phyloP scores from a whole-genome alignment of 2,329 filamentous ascomycete species.

The Fusarium siculi region DNA sequence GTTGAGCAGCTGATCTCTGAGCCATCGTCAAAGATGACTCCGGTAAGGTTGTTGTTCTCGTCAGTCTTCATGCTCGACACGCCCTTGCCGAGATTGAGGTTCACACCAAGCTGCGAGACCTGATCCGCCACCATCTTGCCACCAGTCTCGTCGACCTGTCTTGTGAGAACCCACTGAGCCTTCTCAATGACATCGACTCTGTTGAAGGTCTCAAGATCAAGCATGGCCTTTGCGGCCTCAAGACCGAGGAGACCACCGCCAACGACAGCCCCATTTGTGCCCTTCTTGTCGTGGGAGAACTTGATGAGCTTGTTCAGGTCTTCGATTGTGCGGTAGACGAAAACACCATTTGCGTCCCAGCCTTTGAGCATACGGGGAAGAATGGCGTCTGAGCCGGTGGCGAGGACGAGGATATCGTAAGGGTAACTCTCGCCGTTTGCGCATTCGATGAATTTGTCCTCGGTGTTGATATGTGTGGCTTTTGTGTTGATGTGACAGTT shows the following conservation, averaged over 20 bases:
- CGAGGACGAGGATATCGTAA: constrained; percentile 85
- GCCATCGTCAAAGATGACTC: constrained; percentile 84
- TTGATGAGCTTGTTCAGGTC: constrained; percentile 82
- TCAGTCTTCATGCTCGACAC: constrained; percentile 78
- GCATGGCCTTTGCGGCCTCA: constrained; percentile 92
- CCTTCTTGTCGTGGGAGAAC: constrained; percentile 74
- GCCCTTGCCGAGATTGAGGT: constrained; percentile 80
- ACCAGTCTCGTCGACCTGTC: constrained; percentile 85
- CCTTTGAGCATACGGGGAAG: constrained; percentile 78
- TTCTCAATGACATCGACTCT: constrained; percentile 84
- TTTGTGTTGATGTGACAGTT: constrained; percentile 80
- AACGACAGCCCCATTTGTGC: constrained; percentile 78
- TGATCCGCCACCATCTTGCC: constrained; percentile 85
- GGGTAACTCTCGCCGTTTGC: constrained; percentile 74
- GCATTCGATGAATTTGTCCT: constrained; percentile 74
- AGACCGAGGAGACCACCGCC: constrained; percentile 87
- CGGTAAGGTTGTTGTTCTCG: constrained; percentile 73
- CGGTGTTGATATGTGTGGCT: constrained; percentile 71
- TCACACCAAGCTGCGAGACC: constrained; percentile 79
- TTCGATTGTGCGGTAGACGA: constrained; percentile 88
- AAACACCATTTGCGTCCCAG: constrained; percentile 82
- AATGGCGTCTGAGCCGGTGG: constrained; percentile 87
- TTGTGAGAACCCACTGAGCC: constrained; percentile 82
- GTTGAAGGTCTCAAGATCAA: constrained; percentile 80
- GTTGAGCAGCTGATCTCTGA: constrained; percentile 80